phyloP scores from a whole-genome alignment of 2,329 filamentous ascomycete genomes.

The Claviceps spartinae region DNA sequence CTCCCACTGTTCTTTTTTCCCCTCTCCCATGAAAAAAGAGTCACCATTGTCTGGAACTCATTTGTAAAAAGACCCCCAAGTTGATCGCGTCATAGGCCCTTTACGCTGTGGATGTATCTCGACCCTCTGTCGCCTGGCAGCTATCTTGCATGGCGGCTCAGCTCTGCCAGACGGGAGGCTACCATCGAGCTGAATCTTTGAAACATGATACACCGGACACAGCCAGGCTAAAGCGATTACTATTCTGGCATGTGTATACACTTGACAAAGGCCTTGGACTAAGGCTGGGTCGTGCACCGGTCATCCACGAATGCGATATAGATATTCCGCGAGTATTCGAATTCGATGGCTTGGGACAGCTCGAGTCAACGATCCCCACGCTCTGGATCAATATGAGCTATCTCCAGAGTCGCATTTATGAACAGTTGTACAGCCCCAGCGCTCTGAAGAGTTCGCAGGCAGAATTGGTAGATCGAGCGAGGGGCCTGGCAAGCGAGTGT shows the following conservation, averaged over 20 bases:
- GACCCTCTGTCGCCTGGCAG: slow-evolving; percentile 51
- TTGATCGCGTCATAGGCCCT: slow-evolving; percentile 30
- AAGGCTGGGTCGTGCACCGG: slow-evolving; percentile 42
- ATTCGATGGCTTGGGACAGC: slow-evolving; percentile 26
- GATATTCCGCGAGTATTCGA: slow-evolving; percentile 30
- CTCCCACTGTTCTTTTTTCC: neutral
- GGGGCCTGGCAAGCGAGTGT: slow-evolving; percentile 24
- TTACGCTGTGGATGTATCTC: slow-evolving; percentile 49
- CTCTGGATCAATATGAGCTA: slow-evolving; percentile 42
- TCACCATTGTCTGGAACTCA: neutral
- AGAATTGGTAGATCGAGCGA: slow-evolving; percentile 27
- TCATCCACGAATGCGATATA: slow-evolving; percentile 47
- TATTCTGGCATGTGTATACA: slow-evolving; percentile 40
- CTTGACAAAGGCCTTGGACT: slow-evolving; percentile 46
- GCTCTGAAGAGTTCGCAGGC: slow-evolving; percentile 27
- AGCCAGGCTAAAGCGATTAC: slow-evolving; percentile 24
- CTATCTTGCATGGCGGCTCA: slow-evolving; percentile 44
- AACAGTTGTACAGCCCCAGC: slow-evolving; percentile 38
- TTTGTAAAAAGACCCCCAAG: neutral
- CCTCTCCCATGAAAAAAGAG: neutral
- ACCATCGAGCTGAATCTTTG: slow-evolving; percentile 33
- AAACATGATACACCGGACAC: slow-evolving; percentile 19
- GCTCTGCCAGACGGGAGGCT: slow-evolving; percentile 49
- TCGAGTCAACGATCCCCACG: slow-evolving; percentile 27
- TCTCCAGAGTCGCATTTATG: slow-evolving; percentile 46